phyloP scores from a whole-genome alignment of 2,329 filamentous ascomycete genomes.

The Cucurbitaria berberidis region DNA sequence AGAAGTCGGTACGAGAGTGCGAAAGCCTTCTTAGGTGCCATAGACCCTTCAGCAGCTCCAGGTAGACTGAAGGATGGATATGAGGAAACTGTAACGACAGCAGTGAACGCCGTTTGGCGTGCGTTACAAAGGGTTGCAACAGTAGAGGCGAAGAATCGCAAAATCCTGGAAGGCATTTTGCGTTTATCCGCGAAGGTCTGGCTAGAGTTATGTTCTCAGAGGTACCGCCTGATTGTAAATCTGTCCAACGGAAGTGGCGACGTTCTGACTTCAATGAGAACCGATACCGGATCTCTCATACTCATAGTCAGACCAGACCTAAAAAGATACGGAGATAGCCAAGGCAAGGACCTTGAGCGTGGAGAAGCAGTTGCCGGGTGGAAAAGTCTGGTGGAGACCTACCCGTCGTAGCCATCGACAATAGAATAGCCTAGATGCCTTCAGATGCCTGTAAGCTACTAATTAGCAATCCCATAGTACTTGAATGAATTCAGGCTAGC shows the following conservation, averaged over 20 bases:
- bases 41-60: slow-evolving; percentile 1
- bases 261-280: not conserved
- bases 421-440: too few species aligned
- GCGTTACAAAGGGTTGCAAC: slow-evolving; percentile 6
- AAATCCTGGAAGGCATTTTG: slow-evolving; percentile 8
- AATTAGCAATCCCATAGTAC: too few species aligned
- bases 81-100: not conserved
- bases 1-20: slow-evolving; percentile 13
- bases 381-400: slow-evolving; percentile 6
- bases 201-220: slow-evolving; percentile 20
- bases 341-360: slow-evolving; percentile 13
- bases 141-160: slow-evolving; percentile 2
- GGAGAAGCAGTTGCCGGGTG: slow-evolving; percentile 16
- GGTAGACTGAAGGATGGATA: slow-evolving; percentile 7
- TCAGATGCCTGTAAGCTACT: too few species aligned
- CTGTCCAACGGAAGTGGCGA: slow-evolving; percentile 6
- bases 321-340: slow-evolving; percentile 18
- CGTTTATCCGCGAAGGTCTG: slow-evolving; percentile 14
- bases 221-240: slow-evolving; percentile 13
- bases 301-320: slow-evolving; percentile 18
- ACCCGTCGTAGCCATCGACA: not conserved
- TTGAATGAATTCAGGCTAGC: too few species aligned
- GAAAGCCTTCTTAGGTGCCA: slow-evolving; percentile 4
- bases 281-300: slow-evolving; percentile 1
- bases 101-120: not conserved